Percentiles rank a stretch among this genome's conserved stretches.
Conservation (phyloP, 2,329 filamentous ascomycete species). For the Calonectria montana region DNA sequence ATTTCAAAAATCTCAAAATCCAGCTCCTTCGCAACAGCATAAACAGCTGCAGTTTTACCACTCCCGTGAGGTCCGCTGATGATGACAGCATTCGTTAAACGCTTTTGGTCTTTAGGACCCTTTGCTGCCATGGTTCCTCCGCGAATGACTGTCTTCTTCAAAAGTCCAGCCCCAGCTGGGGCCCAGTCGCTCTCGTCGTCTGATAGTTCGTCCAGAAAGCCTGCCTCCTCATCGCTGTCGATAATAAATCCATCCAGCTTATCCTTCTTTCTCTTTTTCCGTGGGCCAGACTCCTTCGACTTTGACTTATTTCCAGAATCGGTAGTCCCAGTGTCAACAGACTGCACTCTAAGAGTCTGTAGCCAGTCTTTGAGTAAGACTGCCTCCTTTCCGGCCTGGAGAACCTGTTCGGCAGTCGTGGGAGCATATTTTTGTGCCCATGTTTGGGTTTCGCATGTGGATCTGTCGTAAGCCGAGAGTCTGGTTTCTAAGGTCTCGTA, state of each 20-base stretch:
- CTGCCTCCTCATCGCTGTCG: slow-evolving; percentile 79
- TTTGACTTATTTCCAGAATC: slow-evolving; percentile 47
- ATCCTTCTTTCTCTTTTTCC: slow-evolving; percentile 77
- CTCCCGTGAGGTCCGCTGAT: slow-evolving; percentile 90
- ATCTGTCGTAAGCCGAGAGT: slow-evolving; percentile 84
- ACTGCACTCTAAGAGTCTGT: slow-evolving; percentile 77
- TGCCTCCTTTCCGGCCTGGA: slow-evolving; percentile 80
- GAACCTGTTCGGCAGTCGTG: slow-evolving; percentile 72
- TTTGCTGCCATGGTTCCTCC: slow-evolving; percentile 50
- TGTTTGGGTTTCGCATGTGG: slow-evolving; percentile 75
- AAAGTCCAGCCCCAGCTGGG: slow-evolving; percentile 49
- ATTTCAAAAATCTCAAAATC: slow-evolving; percentile 97
- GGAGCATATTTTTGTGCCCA: slow-evolving; percentile 94
- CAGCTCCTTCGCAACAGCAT: slow-evolving; percentile 91
- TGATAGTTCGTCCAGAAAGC: slow-evolving; percentile 75
- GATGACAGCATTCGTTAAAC: slow-evolving; percentile 80
- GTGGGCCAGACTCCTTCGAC: slow-evolving; percentile 47
- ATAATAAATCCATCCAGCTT: slow-evolving; percentile 86
- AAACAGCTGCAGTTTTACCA: slow-evolving; percentile 93
- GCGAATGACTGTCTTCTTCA: slow-evolving; percentile 67
- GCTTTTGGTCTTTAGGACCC: slow-evolving; percentile 56
- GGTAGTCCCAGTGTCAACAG: slow-evolving; percentile 73
- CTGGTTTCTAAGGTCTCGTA: slow-evolving; percentile 69
- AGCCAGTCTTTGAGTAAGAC: slow-evolving; percentile 84
- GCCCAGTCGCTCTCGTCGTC: slow-evolving; percentile 67